phyloP scores from a whole-genome alignment of 192 early-diverging fungal genomes.

The Coemansia aciculifera region DNA sequence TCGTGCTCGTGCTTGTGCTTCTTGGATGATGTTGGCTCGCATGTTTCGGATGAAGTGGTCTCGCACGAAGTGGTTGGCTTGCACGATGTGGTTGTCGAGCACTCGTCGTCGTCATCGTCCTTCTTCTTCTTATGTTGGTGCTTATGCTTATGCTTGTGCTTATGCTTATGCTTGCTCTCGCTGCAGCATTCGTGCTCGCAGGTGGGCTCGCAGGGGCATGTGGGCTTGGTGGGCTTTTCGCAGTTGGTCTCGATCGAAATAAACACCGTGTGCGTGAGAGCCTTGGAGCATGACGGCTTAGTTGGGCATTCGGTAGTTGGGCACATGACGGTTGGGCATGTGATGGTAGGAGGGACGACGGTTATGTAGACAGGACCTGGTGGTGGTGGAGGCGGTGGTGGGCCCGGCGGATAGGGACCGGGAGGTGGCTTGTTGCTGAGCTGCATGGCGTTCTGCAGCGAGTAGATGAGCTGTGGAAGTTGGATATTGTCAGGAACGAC shows the following conservation, averaged over 20 bases:
- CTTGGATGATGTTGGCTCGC: constrained; percentile 19
- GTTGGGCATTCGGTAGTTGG: background rate
- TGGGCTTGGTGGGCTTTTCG: constrained; percentile 8
- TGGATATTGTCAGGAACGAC: constrained; percentile 36
- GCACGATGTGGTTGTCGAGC: constrained; percentile 2
- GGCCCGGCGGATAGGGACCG: background rate
- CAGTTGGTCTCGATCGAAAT: constrained; percentile 45
- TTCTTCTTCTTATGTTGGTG: background rate
- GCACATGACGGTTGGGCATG: background rate
- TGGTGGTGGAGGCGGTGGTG: background rate
- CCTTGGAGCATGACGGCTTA: background rate
- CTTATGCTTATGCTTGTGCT: constrained; percentile 29
- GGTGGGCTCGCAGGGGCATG: constrained; percentile 16
- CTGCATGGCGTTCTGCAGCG: constrained; percentile 31
- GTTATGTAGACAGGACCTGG: constrained; percentile 10
- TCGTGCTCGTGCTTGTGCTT: constrained; percentile 31
- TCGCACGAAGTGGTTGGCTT: constrained; percentile 6
- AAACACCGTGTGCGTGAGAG: constrained; percentile 36
- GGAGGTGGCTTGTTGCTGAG: background rate
- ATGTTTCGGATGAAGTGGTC: constrained; percentile 5
- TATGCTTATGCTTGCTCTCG: constrained; percentile 14
- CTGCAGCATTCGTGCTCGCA: constrained; percentile 19
- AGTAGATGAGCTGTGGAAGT: constrained; percentile 39
- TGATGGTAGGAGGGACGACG: background rate
- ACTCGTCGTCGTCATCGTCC: constrained; percentile 11